These are phyloP conservation scores for Endothia cerciana DNA, from an alignment of 2,329 filamentous ascomycete species.

Conservation along the genomic window DNA sequence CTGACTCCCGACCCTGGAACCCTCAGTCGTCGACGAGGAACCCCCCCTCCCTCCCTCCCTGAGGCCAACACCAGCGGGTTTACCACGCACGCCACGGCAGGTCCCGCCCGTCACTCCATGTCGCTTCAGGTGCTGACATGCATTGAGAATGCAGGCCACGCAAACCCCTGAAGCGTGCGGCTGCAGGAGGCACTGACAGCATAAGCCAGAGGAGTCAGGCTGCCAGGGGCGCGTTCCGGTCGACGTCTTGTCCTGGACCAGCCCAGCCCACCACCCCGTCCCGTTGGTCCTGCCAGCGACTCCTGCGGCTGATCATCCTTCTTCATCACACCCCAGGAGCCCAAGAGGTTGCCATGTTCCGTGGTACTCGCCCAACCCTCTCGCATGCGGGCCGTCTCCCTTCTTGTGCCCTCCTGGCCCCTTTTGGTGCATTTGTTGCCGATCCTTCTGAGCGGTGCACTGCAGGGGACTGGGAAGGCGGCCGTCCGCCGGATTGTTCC, in stretches of 20 bases:
- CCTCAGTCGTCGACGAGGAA: neutral
- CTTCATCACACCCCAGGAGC: neutral
- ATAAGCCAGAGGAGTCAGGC: neutral
- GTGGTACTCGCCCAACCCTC: neutral
- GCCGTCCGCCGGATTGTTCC: slow-evolving; percentile 8
- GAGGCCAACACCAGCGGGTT: too few relatives aligned
- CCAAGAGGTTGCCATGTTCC: neutral
- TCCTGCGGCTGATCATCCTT: neutral
- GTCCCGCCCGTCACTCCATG: neutral
- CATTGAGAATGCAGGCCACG: slow-evolving; percentile 4
- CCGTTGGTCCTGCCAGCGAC: neutral
- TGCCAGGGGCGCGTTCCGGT: neutral
- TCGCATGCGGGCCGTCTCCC: neutral
- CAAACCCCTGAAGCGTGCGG: slow-evolving; percentile 9
- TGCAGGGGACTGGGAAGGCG: slow-evolving; percentile 9
- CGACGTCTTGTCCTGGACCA: too few relatives aligned
- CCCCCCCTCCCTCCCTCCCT: too few relatives aligned
- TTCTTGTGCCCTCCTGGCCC: neutral
- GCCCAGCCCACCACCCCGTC: neutral
- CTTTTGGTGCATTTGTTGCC: slow-evolving; percentile 14
- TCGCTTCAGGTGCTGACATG: neutral
- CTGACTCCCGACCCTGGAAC: too few relatives aligned
- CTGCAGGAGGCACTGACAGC: neutral
- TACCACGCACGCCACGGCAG: neutral
- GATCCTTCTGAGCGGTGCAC: slow-evolving; percentile 29